Conservation (phyloP, 768 basidiomycete species). For the Hericium rajendrae region DNA sequence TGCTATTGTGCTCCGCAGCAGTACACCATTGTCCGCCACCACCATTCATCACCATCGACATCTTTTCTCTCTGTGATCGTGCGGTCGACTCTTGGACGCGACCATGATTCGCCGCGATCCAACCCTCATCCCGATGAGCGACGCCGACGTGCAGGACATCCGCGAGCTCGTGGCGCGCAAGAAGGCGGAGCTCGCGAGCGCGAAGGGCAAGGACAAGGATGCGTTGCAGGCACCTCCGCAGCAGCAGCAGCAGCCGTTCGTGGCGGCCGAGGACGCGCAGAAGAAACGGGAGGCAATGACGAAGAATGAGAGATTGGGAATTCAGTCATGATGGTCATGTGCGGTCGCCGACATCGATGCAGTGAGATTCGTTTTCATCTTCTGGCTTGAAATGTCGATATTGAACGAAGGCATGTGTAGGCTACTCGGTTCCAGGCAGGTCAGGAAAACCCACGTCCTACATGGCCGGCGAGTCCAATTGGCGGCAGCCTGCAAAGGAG, state of each 20-base stretch:
- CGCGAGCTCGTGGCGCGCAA: conserved; percentile 42
- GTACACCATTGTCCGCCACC: neutral
- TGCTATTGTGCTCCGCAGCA: conserved; percentile 10
- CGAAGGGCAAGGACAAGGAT: conserved; percentile 5
- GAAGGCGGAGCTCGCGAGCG: conserved; percentile 16
- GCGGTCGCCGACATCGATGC: neutral
- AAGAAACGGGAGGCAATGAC: conserved; percentile 26
- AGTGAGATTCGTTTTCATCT: neutral
- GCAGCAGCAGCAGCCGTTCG: conserved; percentile 8
- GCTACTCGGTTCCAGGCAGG: no score
- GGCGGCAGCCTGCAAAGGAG: no score
- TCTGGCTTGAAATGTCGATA: neutral
- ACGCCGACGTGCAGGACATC: conserved; percentile 71
- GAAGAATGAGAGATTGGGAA: conserved; percentile 25
- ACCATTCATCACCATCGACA: neutral
- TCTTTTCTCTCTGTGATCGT: neutral
- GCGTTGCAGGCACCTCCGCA: neutral
- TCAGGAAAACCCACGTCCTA: no score
- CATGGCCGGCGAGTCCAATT: no score
- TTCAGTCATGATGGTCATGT: neutral
- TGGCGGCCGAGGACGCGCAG: conserved; percentile 26
- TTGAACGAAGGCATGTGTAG: neutral
- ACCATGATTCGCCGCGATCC: conserved; percentile 71
- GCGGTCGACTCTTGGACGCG: neutral
- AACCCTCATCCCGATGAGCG: conserved; percentile 67